phyloP scores from a whole-genome alignment of 2,329 filamentous ascomycete genomes.

The Hymenoscyphus fructigenus region DNA sequence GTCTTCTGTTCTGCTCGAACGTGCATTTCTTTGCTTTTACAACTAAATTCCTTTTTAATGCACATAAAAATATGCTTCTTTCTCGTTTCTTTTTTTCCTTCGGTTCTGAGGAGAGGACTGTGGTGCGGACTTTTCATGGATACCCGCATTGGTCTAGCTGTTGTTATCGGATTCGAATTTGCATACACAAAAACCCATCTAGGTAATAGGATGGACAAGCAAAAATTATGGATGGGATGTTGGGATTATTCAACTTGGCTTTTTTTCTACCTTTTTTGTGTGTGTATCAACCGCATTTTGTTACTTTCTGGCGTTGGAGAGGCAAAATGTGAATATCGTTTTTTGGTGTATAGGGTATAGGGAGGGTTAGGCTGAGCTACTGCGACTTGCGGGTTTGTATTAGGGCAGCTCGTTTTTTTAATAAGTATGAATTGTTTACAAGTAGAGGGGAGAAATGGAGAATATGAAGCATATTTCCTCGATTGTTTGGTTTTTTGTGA shows the following conservation, averaged over 20 bases:
- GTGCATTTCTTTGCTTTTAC: background rate
- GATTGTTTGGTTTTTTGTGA: too few species aligned
- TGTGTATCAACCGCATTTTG: background rate
- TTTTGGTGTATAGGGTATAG: background rate
- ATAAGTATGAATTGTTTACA: background rate
- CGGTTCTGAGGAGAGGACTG: background rate
- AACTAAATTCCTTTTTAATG: background rate
- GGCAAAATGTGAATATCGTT: background rate
- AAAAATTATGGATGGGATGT: background rate
- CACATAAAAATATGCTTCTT: background rate
- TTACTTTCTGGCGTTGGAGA: background rate
- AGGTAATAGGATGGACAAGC: background rate
- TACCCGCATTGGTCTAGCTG: constrained; percentile 1
- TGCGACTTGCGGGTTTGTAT: background rate
- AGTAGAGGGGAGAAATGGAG: background rate
- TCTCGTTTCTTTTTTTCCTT: background rate
- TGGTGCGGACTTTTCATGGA: background rate
- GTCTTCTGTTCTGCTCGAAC: background rate
- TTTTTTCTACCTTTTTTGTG: background rate
- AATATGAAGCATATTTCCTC: background rate
- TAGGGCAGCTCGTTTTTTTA: background rate
- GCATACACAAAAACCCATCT: background rate
- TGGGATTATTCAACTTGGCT: background rate
- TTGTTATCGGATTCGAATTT: background rate
- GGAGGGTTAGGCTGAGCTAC: background rate